Conservation (phyloP, 345 rosid genomes). For the Linum usitatissimum region DNA sequence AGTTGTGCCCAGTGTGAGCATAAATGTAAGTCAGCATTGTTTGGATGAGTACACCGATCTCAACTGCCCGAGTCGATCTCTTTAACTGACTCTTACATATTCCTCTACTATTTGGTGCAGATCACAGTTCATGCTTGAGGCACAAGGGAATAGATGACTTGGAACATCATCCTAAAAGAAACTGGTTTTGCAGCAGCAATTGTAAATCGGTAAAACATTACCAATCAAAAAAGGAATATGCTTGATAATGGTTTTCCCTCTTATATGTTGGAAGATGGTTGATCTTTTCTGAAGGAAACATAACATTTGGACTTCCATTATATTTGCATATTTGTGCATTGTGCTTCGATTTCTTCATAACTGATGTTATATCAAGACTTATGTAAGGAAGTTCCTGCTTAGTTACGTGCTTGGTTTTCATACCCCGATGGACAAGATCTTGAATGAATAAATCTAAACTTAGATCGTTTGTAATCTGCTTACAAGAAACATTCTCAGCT, state of each 20-base stretch:
- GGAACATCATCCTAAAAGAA: constrained; percentile 17
- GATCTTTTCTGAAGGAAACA: not conserved
- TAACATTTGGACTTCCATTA: not conserved
- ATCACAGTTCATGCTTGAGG: constrained; percentile 44
- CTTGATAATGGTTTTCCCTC: not conserved
- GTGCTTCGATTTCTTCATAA: no score
- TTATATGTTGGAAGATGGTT: not conserved
- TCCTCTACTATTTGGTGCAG: constrained; percentile 27
- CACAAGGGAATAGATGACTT: constrained; percentile 14
- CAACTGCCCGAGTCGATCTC: not conserved
- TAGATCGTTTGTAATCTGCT: not conserved
- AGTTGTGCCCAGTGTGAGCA: constrained; percentile 55
- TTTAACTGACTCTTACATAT: constrained; percentile 15
- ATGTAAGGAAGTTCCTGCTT: no score
- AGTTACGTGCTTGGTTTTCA: no score
- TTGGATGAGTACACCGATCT: constrained; percentile 4
- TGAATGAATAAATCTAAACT: not conserved
- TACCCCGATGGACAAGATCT: not conserved
- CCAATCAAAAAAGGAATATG: not conserved
- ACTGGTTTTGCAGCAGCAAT: constrained; percentile 60
- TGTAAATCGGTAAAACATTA: constrained; percentile 44
- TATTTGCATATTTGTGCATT: not conserved
- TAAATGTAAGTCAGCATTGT: constrained; percentile 38
- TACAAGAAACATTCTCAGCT: not conserved
- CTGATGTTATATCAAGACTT: no score